Evolutionary conservation across 2,329 filamentous ascomycete species (phyloP), one percentile per base, ranked within the genome.

Genomic region (Elsinoe ampelina): DNA sequence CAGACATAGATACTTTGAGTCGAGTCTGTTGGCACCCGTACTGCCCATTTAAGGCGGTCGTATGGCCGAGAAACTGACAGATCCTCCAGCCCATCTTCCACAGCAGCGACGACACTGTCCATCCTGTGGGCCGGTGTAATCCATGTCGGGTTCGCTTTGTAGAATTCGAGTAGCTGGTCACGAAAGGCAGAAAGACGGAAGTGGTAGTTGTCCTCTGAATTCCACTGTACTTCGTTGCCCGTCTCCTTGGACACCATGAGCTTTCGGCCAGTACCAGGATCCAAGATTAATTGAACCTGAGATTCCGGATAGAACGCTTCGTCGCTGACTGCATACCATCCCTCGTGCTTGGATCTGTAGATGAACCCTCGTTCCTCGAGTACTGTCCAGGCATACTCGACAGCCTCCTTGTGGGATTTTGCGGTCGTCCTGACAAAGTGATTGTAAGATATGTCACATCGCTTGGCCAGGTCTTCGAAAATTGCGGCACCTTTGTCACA

Each of bases 311-410:
- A 97, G 72, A 95, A 98, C 38, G 92, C 92, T 77, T 98, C 93
- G 70, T 98, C 93, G 69, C 88, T 90, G 55, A 98, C 86, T 57
- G 87, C 93, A 70, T 98, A 98, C 93, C 93, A 98, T 1, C 93
- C 93, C 67, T 89, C 83, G 65, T 97, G 93, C 63, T 86, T 89
- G 10, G 83, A 82, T 65, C 87, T 83, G 72, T 96, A 96, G 55
- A 97, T 85, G 59, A 86, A 84, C 7, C 86, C 86, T 47, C 80
- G 77, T 56, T 90, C 83, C 65, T 85, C 79, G 58, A 98, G 76
- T 68, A 90, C 78, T 62, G 82, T 78, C 93, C 93, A 98, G 64
- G 95, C 90, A 68, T 93, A 85, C 65, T 90, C 82, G 41, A 98
- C 93, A 1, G 89, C 89, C 38, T 87, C 83, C 65, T 83, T 83